Base-by-base conservation (phyloP, 2,329 filamentous ascomycete genomes). In the Diaporthe humulicola region DNA sequence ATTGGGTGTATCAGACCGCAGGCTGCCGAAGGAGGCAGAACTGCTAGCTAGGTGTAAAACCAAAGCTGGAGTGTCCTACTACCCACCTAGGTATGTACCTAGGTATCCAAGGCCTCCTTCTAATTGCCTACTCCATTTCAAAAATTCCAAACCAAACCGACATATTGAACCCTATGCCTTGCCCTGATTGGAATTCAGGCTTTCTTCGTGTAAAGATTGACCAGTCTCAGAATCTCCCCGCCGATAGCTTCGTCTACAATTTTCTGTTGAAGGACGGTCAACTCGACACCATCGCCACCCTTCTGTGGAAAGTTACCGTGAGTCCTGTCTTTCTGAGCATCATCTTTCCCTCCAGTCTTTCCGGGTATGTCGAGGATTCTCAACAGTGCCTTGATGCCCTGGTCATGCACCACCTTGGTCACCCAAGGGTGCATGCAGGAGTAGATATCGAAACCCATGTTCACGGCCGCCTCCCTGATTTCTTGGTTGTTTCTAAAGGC, bases 351-450 rank as follows among this genome's bases (percentile, higher is more conserved):
- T 14, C 3, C n/a, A 4, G 14, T 60, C 28, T 66, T 5, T 9
- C 42, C 33, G 2, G 19, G 17, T 15, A 50, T 50, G 1, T 3
- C 5, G 19, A 66, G 28, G 5, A 66, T 25, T 3, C 8, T 1
- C 61, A 50, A 50, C 12, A 66, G 5, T 22, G 17, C 50, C 17
- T 66, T 42, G 2, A 50, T 9, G 8, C 61, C 61, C 12, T 36
- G 22, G 9, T 66, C 14, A 4, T 3, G 61, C 30, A 50, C 42
- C 12, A 66, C 42, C 61, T 66, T 19, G 22, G 61, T 66, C 30
- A 66, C 42, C 61, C 61, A 66, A 28, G 61, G 61, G 22, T 50
- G 14, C 61, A 66, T 66, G 61, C 61, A 66, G 3, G 61, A 48
- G 30, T 50, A 66, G 28, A 66, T 7, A 5, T 33, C 61, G 22